Base-by-base conservation (phyloP, 208 protist genomes). In the Leishmania martiniquensis region DNA sequence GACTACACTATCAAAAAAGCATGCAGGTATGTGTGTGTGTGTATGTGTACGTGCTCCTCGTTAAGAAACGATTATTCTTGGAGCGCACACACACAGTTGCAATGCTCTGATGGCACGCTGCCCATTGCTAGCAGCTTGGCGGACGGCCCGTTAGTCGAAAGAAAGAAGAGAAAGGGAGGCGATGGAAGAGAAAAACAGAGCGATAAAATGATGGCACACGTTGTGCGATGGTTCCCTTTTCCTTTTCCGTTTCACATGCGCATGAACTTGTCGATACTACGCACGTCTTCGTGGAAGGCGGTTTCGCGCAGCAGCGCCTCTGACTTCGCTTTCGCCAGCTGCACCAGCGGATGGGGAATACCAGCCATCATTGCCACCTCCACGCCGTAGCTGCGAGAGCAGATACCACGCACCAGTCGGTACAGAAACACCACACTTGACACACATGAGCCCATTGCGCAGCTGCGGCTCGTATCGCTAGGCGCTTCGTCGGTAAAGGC, bases 281-380 rank as follows among this genome's bases (percentile, higher is more conserved):
- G 72, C 45, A 89, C 20, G 60, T 95, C 91, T 67, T 94, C 88
- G 69, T 94, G 84, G 49, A 88, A 80, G 15, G 89, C 85, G 13
- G 87, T 93, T 37, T 80, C 69, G n/a, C 76, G 85, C 13, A 88
- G 80, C 67, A 97, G 85, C 65, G 93, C 85, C 39, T 80, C 78
- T 29, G 93, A 95, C 82, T 94, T 92, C 1, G 69, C 51, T 34
- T 82, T 85, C 42, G 93, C 93, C 44, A 89, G 75, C 22, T 91
- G 82, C 25, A 95, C 87, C 68, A 95, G 49, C 4, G 80, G 52
- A 7, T 85, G 78, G 10, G 83, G 81, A 73, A 98, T 91, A 54
- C 94, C 95, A 37, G 97, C 95, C 80, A 97, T 90, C 29, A 89
- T 66, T 1, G 97, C 97, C 37, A 98, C 96, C 69, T 98, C 95